A percentile compares a stretch with the other conserved stretches of the same genome.
phyloP scores from a whole-genome alignment of 176 grass and related monocot species.

The Dactylis glomerata region DNA sequence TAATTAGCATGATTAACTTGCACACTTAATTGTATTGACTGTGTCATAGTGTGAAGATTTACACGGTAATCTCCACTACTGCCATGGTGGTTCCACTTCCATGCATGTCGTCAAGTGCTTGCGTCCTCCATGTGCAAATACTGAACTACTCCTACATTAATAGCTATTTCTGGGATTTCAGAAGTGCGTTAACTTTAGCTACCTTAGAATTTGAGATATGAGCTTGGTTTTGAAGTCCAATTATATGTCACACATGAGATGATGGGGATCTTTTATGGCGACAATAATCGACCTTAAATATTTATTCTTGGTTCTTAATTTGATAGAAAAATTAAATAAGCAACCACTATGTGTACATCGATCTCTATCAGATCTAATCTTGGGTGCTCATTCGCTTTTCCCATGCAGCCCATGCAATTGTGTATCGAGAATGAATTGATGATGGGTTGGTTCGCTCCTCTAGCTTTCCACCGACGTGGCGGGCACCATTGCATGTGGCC shows the following conservation, averaged over 20 bases:
- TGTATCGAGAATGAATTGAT: slow-evolving; percentile 23
- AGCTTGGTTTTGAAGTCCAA: neutral
- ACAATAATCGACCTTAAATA: neutral
- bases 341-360: neutral
- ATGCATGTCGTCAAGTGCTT: neutral
- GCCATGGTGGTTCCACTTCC: neutral
- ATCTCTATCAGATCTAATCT: slow-evolving; percentile 7
- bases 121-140: neutral
- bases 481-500: slow-evolving; percentile 27
- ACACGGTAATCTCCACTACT: neutral
- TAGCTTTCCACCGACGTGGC: slow-evolving; percentile 18
- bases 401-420: neutral
- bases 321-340: neutral
- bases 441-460: neutral
- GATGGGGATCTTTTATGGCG: neutral
- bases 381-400: slow-evolving; percentile 16
- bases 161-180: neutral
- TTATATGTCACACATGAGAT: neutral
- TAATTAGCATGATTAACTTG: neutral
- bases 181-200: neutral
- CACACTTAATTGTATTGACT: neutral
- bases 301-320: neutral
- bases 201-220: neutral
- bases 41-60: neutral
- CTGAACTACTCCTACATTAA: neutral